Evolutionary conservation across 2,329 filamentous ascomycete genomes (phyloP).

Genomic region (Eutypa lata): DNA sequence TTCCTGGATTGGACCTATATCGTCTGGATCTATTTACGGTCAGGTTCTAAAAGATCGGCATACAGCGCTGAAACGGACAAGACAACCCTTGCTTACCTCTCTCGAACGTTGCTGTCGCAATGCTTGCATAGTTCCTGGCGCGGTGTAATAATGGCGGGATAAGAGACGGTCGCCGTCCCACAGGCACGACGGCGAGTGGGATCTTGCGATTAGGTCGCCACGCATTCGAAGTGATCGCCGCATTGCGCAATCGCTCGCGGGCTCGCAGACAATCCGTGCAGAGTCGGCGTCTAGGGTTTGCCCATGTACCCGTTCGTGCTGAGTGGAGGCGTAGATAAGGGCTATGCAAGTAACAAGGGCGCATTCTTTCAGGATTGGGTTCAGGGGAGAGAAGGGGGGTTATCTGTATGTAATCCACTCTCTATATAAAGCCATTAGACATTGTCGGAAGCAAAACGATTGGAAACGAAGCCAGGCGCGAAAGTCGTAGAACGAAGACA

Average conservation of each 20-base stretch:
- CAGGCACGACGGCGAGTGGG: neutral
- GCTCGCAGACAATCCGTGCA: neutral
- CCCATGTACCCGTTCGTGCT: neutral
- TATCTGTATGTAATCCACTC: neutral
- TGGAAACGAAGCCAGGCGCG: no score
- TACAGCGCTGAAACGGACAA: neutral
- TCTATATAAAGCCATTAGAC: no score
- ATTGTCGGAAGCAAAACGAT: no score
- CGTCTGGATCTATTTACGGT: constrained; percentile 22
- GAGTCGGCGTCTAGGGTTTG: neutral
- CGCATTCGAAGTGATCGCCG: neutral
- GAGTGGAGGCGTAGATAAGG: neutral
- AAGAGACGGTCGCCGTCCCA: neutral
- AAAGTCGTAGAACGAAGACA: no score
- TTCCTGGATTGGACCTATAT: constrained; percentile 74
- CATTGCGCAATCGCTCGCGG: neutral
- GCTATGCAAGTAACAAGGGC: neutral
- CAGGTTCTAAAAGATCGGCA: neutral
- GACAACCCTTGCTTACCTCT: neutral
- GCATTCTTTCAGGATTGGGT: neutral
- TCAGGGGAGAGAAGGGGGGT: neutral
- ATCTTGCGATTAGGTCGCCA: neutral
- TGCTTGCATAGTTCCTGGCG: neutral
- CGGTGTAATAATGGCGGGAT: neutral
- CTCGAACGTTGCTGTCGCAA: neutral